Conservation (phyloP, 495 filamentous ascomycete species). For the Neurospora cerealis region DNA sequence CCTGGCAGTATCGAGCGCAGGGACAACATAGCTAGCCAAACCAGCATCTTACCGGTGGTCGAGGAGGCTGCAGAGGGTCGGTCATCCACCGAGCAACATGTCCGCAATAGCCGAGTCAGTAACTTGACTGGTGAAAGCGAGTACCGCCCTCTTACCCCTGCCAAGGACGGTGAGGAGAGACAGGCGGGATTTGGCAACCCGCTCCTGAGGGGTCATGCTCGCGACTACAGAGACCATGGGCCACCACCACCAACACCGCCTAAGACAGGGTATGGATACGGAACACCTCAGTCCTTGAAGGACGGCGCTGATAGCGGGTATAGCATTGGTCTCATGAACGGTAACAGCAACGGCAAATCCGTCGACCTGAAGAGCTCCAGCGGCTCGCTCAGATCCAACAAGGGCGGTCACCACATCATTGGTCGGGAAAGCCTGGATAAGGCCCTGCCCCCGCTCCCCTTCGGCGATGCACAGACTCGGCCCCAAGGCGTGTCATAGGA, state of each 20-base stretch:
- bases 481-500: conserved; percentile 12
- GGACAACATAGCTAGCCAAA: conserved; percentile 39
- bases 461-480: conserved; percentile 1
- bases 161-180: conserved; percentile 28
- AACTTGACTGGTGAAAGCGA: conserved; percentile 31
- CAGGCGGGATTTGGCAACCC: conserved; percentile 35
- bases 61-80: conserved; percentile 80
- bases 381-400: conserved; percentile 19
- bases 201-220: conserved; percentile 26
- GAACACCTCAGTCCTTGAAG: conserved; percentile 18
- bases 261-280: conserved; percentile 26
- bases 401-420: conserved; percentile 15
- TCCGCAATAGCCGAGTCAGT: conserved; percentile 30
- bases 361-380: conserved; percentile 14
- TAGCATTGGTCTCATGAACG: conserved; percentile 10
- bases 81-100: conserved; percentile 48
- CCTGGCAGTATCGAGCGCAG: conserved; percentile 42
- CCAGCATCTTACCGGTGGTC: conserved; percentile 77
- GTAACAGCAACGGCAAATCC: conserved; percentile 1
- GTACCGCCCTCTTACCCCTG: conserved; percentile 30
- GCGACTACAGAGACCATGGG: conserved; percentile 22
- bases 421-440: conserved; percentile 42
- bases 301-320: conserved; percentile 31
- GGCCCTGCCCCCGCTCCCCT: conserved; percentile 45
- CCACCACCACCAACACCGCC: conserved; percentile 33